phyloP scores from a whole-genome alignment of 305 asterid species.

The Lippia alba region DNA sequence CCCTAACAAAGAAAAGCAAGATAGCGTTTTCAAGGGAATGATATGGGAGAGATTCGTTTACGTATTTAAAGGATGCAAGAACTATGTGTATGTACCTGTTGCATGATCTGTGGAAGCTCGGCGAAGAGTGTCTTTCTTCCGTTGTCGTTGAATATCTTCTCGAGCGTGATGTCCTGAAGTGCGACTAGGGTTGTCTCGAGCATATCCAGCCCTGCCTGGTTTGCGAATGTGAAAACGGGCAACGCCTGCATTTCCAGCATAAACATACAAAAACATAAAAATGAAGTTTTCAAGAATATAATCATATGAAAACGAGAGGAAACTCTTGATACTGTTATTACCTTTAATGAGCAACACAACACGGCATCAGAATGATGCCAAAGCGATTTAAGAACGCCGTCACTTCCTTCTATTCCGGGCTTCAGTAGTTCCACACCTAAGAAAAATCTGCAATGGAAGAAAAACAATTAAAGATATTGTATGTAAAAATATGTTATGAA shows the following conservation, averaged over 20 bases:
- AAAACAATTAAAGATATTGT: background rate
- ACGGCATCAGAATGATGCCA: conserved; percentile 97
- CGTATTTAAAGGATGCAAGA: background rate
- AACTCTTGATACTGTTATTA: conserved; percentile 8
- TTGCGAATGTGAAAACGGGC: conserved; percentile 91
- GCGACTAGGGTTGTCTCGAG: conserved; percentile 91
- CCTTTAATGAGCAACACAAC: conserved; percentile 93
- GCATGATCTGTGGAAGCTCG: conserved; percentile 92
- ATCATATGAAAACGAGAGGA: too few relatives aligned
- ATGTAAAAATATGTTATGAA: too few relatives aligned
- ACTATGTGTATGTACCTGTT: conserved; percentile 58
- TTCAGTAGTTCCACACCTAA: conserved; percentile 86
- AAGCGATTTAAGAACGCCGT: conserved; percentile 66
- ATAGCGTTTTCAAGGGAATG: too few relatives aligned
- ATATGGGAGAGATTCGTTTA: background rate
- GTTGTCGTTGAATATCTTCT: conserved; percentile 76
- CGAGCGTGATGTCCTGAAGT: conserved; percentile 87
- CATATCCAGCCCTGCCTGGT: conserved; percentile 97
- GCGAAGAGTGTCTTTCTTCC: conserved; percentile 75
- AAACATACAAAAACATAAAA: too few relatives aligned
- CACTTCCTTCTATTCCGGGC: conserved; percentile 67
- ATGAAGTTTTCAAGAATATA: too few relatives aligned
- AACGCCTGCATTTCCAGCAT: conserved; percentile 55
- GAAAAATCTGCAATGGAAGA: conserved; percentile 61
- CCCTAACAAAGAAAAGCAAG: conserved; percentile 52